Percentiles rank a stretch among this genome's conserved stretches.
phyloP scores from a whole-genome alignment of 345 rosid genomes.

The Populus deltoides region DNA sequence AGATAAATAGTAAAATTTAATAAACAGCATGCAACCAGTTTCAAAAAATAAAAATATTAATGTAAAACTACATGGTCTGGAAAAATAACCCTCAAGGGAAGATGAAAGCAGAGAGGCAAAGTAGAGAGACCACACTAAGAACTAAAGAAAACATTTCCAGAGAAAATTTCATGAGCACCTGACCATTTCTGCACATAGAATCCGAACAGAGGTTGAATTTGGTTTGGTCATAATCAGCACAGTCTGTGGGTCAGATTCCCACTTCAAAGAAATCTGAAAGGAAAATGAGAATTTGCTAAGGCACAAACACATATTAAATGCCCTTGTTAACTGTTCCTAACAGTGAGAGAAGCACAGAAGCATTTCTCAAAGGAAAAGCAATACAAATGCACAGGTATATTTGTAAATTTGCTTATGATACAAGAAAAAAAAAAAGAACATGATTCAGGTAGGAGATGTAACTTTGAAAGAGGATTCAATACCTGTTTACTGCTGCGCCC shows the following conservation, averaged over 20 bases:
- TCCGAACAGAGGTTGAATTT: constrained; percentile 71
- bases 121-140: constrained; percentile 5
- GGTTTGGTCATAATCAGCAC: constrained; percentile 92
- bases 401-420: background rate
- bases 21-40: constrained; percentile 2
- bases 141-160: background rate
- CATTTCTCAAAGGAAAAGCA: constrained; percentile 2
- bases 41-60: background rate
- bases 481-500: constrained; percentile 96
- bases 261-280: constrained; percentile 85
- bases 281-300: constrained; percentile 26
- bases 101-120: background rate
- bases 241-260: constrained; percentile 90
- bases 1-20: background rate
- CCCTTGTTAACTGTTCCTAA: constrained; percentile 6
- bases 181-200: constrained; percentile 77
- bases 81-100: background rate
- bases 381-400: background rate
- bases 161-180: constrained; percentile 51
- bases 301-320: background rate
- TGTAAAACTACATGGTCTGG: background rate
- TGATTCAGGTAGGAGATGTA: background rate
- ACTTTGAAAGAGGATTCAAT: constrained; percentile 11
- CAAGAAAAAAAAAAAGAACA: too few relatives aligned
- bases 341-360: background rate